These are phyloP conservation scores for Acacia crassicarpa DNA, from an alignment of 306 rosid species.

Conservation along the genomic window DNA sequence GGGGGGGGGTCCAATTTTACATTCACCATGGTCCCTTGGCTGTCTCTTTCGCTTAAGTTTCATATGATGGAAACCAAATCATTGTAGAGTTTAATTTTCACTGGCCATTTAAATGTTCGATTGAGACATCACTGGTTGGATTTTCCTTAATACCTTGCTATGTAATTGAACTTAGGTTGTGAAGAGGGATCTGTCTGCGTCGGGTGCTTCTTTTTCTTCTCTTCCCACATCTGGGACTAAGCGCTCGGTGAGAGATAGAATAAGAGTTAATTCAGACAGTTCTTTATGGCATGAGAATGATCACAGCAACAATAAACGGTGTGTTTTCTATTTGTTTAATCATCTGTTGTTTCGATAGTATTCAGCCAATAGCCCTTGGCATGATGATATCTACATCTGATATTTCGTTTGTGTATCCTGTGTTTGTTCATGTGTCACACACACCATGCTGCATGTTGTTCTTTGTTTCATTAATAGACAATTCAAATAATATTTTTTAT, in stretches of 20 bases:
- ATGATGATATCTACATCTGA: background rate
- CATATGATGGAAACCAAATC: background rate
- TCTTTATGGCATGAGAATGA: slow-evolving; percentile 49
- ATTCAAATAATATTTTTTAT: background rate
- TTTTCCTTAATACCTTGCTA: slow-evolving; percentile 21
- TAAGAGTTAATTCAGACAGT: slow-evolving; percentile 61
- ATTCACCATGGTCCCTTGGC: background rate
- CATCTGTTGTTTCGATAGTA: slow-evolving; percentile 9
- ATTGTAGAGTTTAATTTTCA: background rate
- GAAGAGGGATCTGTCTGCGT: slow-evolving; percentile 55
- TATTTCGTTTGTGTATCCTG: background rate
- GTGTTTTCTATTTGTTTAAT: slow-evolving; percentile 30
- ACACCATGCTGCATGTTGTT: background rate
- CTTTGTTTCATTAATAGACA: slow-evolving; percentile 5
- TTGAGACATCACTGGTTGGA: slow-evolving; percentile 4
- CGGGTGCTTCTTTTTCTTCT: slow-evolving; percentile 49
- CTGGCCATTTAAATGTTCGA: slow-evolving; percentile 16
- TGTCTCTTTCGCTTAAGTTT: background rate
- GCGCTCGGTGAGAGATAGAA: slow-evolving; percentile 89
- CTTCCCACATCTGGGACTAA: slow-evolving; percentile 59
- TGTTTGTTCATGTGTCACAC: slow-evolving; percentile 14
- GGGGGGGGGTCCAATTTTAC: background rate
- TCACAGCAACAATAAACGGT: slow-evolving; percentile 60
- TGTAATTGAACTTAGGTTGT: slow-evolving; percentile 66
- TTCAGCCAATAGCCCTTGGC: background rate